These are phyloP conservation scores for Talaromyces nanjingensis DNA, from an alignment of 495 filamentous ascomycete genomes.

Conservation along the genomic window DNA sequence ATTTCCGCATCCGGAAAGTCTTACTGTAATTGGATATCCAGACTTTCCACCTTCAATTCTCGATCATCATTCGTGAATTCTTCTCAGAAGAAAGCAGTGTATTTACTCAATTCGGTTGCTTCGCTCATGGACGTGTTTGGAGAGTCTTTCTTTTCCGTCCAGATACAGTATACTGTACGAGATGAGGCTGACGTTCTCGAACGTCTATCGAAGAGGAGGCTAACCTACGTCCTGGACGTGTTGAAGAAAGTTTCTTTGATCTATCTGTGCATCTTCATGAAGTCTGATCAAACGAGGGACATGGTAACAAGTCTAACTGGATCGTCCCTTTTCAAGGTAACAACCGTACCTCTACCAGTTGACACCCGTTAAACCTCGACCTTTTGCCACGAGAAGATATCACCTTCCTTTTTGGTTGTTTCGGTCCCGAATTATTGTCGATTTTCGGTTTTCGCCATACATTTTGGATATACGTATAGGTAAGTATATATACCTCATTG, in stretches of 20 bases:
- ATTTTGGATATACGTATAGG: not conserved
- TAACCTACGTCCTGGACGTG: not conserved
- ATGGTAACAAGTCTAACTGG: not conserved
- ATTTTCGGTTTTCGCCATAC: not conserved
- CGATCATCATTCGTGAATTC: not conserved
- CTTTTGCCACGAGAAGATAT: not conserved
- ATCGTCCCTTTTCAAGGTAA: not conserved
- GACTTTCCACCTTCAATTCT: not conserved
- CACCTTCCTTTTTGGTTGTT: not conserved
- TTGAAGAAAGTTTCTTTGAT: too few relatives aligned
- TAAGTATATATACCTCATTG: not conserved
- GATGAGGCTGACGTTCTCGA: not conserved
- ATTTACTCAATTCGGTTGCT: not conserved
- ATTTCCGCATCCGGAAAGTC: conserved; percentile 4
- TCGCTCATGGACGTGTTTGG: not conserved
- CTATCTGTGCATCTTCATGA: not conserved
- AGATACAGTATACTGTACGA: not conserved
- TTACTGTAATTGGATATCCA: not conserved
- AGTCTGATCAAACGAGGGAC: not conserved
- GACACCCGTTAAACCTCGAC: not conserved
- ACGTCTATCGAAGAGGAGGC: not conserved
- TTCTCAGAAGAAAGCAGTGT: not conserved
- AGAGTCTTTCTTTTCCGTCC: not conserved
- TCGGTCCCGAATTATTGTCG: not conserved
- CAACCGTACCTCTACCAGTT: not conserved